These are phyloP conservation scores for Phellopilus nigrolimitatus DNA, from an alignment of 1,284 basidiomycete species.

Conservation along the genomic window DNA sequence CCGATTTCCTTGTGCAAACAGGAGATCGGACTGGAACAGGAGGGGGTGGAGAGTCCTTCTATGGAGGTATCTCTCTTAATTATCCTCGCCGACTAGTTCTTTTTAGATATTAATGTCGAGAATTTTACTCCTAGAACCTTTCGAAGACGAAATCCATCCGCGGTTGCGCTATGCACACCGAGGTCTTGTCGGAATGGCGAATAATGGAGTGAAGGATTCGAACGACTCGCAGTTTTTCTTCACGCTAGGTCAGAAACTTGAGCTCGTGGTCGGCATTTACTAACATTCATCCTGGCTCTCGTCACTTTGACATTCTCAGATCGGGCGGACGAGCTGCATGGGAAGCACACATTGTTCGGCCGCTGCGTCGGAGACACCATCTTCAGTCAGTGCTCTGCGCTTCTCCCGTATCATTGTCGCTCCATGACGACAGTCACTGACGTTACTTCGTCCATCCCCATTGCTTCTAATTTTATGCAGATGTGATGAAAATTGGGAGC, in stretches of 20 bases:
- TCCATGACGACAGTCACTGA: constrained; percentile 4
- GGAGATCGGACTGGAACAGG: constrained; percentile 95
- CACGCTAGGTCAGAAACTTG: constrained; percentile 62
- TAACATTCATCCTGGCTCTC: not conserved
- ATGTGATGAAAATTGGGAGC: constrained; percentile 87
- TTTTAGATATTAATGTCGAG: not conserved
- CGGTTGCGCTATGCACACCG: constrained; percentile 80
- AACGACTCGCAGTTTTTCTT: constrained; percentile 92
- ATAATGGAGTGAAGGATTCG: constrained; percentile 77
- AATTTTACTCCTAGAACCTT: constrained; percentile 70
- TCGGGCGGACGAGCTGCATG: constrained; percentile 82
- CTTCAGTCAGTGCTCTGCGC: constrained; percentile 62
- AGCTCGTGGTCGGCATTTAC: constrained; percentile 1
- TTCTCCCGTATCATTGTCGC: not conserved
- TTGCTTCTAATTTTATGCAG: constrained; percentile 33
- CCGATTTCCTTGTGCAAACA: constrained; percentile 88
- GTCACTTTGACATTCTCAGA: constrained; percentile 41
- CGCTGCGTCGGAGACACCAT: constrained; percentile 78
- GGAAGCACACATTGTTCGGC: constrained; percentile 87
- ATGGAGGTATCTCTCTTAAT: constrained; percentile 59
- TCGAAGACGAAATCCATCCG: constrained; percentile 92
- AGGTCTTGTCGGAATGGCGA: constrained; percentile 93
- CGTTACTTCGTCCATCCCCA: not conserved
- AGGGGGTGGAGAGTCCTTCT: constrained; percentile 86
- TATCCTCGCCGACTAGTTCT: not conserved